Base-by-base conservation (phyloP, 2,329 filamentous ascomycete genomes). In the Dactylonectria estremocensis region DNA sequence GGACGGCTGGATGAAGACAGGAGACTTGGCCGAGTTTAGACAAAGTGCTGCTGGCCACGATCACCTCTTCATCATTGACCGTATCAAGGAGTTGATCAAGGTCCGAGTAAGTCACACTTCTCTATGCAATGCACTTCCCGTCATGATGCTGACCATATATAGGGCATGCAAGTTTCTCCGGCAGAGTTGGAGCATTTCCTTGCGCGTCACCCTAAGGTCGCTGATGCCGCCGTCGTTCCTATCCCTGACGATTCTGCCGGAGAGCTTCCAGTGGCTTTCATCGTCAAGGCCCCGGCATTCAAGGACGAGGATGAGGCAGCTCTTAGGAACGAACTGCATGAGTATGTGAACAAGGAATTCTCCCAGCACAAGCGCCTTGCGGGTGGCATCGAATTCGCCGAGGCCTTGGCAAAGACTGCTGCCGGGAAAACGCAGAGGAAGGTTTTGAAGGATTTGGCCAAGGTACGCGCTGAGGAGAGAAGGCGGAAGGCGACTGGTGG, bases 1-100 rank as follows among this genome's bases (percentile, higher is more conserved):
- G 3, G 59, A 62, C 43, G 59, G 59, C 18, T 62, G 59, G 59
- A 46, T 62, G 59, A 62, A 45, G 50, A 62, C 59, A 5, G 59
- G 59, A 18, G 59, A 62, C n/a, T 55, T 62, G 40, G 52, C 59
- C 6, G 59, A 62, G 49, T 62, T 62, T 10, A 55, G 59, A 24
- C 40, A 55, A 40, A 62, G 59, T 16, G 33, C 50, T 22, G 50
- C 49, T 16, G 59, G 59, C 20, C 59, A 62, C 24, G 59, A 55
- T 13, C 59, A 62, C 48, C 59, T 62, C 18, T 62, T 62, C 50
- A 62, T 62, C 43, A 62, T 62, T 48, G 59, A 62, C 22, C 59
- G 59, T 14, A 62, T 62, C 28, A 62, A 62, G 31, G 59, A 62
- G 11, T 48, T 62, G 28, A 62, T 62, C 28, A 62, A 62, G 45